Evolutionary conservation across 257 asterid genomes (phyloP).

Genomic region (Perilla frutescens): DNA sequence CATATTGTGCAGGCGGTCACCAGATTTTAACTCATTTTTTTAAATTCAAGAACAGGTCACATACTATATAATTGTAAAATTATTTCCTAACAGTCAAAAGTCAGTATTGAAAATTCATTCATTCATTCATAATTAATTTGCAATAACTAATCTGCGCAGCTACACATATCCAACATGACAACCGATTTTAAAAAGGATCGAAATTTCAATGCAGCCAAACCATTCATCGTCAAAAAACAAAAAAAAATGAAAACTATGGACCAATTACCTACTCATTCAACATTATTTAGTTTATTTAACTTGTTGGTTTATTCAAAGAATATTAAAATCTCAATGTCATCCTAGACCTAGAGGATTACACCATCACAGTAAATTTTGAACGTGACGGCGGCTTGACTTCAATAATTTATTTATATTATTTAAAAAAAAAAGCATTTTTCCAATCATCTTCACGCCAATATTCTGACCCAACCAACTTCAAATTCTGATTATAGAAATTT

Average conservation of each 20-base stretch:
- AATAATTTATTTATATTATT: background rate
- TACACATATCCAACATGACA: conserved; percentile 36
- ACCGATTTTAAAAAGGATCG: conserved; percentile 6
- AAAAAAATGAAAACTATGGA: background rate
- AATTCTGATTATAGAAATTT: background rate
- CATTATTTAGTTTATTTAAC: background rate
- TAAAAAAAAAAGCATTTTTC: background rate
- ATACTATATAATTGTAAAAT: background rate
- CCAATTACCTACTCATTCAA: background rate
- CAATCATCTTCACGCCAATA: background rate
- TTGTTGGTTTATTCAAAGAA: conserved; percentile 2
- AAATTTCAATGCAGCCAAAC: conserved; percentile 19
- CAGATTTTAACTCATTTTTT: background rate
- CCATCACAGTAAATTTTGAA: background rate
- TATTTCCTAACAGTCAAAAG: conserved; percentile 29
- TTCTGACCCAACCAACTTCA: conserved; percentile 8
- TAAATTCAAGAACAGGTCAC: background rate
- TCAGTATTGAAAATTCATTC: background rate
- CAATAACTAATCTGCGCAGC: conserved; percentile 8
- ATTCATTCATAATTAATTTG: background rate
- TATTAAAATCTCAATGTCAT: background rate
- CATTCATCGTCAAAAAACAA: background rate
- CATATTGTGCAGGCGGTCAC: background rate
- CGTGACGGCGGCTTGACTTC: background rate
- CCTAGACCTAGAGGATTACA: background rate